These are phyloP conservation scores for Zychaea mexicana DNA, from an alignment of 371 early-diverging fungal species.

Conservation along the genomic window DNA sequence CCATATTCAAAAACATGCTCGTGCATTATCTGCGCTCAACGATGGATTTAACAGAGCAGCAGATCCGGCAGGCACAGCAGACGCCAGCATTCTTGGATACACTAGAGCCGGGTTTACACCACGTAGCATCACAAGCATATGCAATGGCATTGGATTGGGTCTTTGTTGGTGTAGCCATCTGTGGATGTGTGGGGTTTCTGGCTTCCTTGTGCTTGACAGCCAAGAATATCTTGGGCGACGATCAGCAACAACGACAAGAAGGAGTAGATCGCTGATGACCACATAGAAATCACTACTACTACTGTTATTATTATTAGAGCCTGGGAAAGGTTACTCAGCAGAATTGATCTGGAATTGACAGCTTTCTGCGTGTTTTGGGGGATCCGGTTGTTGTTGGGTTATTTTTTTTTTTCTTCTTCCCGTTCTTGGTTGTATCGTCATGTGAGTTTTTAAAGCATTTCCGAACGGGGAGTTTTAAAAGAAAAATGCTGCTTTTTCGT, in stretches of 20 bases:
- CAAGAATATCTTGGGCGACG: neutral
- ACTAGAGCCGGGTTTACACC: neutral
- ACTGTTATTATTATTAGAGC: neutral
- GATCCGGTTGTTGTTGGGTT: neutral
- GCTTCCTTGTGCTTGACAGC: neutral
- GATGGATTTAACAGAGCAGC: neutral
- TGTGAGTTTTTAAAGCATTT: neutral
- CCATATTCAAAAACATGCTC: constrained; percentile 54
- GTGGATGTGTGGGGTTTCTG: neutral
- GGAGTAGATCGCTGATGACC: too few species aligned
- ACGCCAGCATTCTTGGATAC: neutral
- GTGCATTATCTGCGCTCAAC: neutral
- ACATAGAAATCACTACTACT: neutral
- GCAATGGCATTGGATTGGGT: neutral
- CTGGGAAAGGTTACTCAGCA: constrained; percentile 4
- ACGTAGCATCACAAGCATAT: neutral
- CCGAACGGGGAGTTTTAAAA: constrained; percentile 55
- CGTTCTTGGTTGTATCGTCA: neutral
- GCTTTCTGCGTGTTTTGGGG: neutral
- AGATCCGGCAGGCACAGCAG: neutral
- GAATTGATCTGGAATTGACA: neutral
- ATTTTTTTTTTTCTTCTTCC: too few species aligned
- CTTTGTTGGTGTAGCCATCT: constrained; percentile 4
- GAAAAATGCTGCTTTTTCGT: too few species aligned
- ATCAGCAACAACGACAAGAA: neutral